These are phyloP conservation scores for Huntiella savannae DNA, from an alignment of 2,329 filamentous ascomycete species.

Conservation along the genomic window DNA sequence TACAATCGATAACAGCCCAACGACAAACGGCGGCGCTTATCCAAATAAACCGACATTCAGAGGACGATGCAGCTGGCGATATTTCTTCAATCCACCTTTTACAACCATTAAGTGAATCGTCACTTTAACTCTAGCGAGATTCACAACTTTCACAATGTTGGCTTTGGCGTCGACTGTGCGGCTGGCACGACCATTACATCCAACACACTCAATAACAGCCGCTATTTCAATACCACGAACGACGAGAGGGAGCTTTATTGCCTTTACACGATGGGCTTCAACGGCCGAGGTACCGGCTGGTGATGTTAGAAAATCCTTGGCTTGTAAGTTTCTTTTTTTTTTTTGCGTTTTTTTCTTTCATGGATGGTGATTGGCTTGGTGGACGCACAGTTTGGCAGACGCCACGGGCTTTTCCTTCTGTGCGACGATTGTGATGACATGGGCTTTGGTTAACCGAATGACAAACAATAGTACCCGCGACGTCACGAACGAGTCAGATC, in stretches of 20 bases:
- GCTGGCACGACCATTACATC: not conserved
- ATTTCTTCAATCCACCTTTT: not conserved
- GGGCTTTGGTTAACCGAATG: too few relatives aligned
- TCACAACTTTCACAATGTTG: not conserved
- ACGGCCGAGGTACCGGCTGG: slow-evolving; percentile 1
- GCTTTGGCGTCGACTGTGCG: not conserved
- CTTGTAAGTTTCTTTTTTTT: slow-evolving; percentile 21
- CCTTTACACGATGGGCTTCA: slow-evolving; percentile 3
- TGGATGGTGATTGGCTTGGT: too few relatives aligned
- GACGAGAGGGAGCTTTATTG: not conserved
- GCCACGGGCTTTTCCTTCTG: too few relatives aligned
- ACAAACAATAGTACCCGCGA: slow-evolving; percentile 24
- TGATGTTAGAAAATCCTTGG: slow-evolving; percentile 18
- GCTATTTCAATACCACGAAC: not conserved
- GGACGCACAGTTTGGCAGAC: too few relatives aligned
- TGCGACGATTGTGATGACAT: too few relatives aligned
- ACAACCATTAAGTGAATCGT: not conserved
- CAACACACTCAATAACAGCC: not conserved
- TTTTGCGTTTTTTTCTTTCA: too few relatives aligned
- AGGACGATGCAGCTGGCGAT: too few relatives aligned
- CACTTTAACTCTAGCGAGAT: not conserved
- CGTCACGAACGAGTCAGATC: slow-evolving; percentile 72
- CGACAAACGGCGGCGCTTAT: too few relatives aligned
- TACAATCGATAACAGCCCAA: too few relatives aligned
- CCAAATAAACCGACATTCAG: too few relatives aligned